Evolutionary conservation across 805 yeast genomes (phyloP), one percentile per base, ranked within the genome.

Genomic region (Diddensiella caesifluorescens): DNA sequence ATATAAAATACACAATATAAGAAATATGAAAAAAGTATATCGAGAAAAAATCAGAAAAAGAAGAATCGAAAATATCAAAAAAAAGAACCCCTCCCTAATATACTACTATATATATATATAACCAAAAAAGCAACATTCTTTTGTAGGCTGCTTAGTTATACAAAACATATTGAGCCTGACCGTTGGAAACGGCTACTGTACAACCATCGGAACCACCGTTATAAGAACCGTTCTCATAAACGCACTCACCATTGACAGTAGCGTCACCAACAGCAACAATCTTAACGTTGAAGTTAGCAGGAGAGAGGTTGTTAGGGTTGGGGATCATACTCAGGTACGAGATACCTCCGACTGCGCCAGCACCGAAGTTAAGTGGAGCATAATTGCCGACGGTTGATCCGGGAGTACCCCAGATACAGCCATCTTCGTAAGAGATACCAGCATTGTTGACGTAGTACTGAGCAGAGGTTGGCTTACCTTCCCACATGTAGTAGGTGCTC

Each of bases 371-470:
- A 53, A 90, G 73, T 56, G 97, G 97, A 52, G 97, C 95, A 97
- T 96, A 90, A 84, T 90, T 90, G 70, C 98, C 98, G 52, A 84
- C 67, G 57, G 80, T 83, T 28, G 89, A 73, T 51, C 86, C 86
- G 4, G 72, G 56, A 41, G 77, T 62, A 64, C 97, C 95, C 98
- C 98, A 90, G 55, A 83, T 65, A 73, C 98, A 90, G 57, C 97
- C 97, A 49, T 89, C 92, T 64, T 81, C 83, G 60, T 71, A 73
- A 41, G 86, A 74, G 54, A 88, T 87, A 74, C 97, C 97, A 41
- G 96, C 96, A 60, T 90, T 78, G 79, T 90, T 90, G 51, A 90
- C 97, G 69, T 90, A 90, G 77, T 86, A 92, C 73, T 90, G 98
- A 49, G 95, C 82, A 43, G 97, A 87, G 32, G 98, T 90, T 54